A percentile compares a stretch with the other conserved stretches of the same genome.
phyloP scores from a whole-genome alignment of 2,329 filamentous ascomycete species.

The Alternaria ventricosa region DNA sequence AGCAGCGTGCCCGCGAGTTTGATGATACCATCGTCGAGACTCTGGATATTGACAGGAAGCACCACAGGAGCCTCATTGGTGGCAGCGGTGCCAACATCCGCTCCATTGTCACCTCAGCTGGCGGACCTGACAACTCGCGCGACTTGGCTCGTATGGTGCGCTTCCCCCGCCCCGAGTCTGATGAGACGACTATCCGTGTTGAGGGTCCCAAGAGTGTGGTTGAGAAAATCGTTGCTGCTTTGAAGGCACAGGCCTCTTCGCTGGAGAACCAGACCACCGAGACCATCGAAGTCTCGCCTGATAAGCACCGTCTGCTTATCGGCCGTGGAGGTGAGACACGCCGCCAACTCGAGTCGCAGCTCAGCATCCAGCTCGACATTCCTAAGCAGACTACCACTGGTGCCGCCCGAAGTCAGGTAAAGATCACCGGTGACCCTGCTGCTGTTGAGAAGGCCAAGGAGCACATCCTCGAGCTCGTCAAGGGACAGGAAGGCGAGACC shows the following conservation, averaged over 20 bases:
- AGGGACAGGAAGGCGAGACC: conserved; percentile 87
- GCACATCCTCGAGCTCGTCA: conserved; percentile 79
- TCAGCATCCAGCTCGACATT: conserved; percentile 86
- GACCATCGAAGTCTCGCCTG: conserved; percentile 79
- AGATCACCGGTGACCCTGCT: conserved; percentile 78
- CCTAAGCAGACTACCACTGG: conserved; percentile 75
- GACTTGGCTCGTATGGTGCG: conserved; percentile 88
- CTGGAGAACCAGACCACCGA: conserved; percentile 83
- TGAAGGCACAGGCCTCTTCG: conserved; percentile 81
- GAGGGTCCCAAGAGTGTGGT: conserved; percentile 86
- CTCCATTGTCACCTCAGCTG: conserved; percentile 84
- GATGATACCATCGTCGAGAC: conserved; percentile 87
- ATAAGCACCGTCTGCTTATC: conserved; percentile 91
- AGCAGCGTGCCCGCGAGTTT: conserved; percentile 85
- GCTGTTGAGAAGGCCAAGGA: conserved; percentile 86
- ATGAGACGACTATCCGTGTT: conserved; percentile 83
- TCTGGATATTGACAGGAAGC: conserved; percentile 91
- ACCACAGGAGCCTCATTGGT: conserved; percentile 90
- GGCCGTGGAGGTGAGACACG: conserved; percentile 89
- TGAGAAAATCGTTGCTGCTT: conserved; percentile 83
- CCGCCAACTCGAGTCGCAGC: conserved; percentile 82
- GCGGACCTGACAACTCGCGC: conserved; percentile 84
- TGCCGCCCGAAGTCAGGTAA: conserved; percentile 81
- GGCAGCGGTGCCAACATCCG: conserved; percentile 83
- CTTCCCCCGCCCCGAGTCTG: conserved; percentile 88